A percentile compares a stretch with the other conserved stretches of the same genome.
Evolutionary conservation across 139 green algal genomes (phyloP).

Genomic region (Coelastrella sp.): DNA sequence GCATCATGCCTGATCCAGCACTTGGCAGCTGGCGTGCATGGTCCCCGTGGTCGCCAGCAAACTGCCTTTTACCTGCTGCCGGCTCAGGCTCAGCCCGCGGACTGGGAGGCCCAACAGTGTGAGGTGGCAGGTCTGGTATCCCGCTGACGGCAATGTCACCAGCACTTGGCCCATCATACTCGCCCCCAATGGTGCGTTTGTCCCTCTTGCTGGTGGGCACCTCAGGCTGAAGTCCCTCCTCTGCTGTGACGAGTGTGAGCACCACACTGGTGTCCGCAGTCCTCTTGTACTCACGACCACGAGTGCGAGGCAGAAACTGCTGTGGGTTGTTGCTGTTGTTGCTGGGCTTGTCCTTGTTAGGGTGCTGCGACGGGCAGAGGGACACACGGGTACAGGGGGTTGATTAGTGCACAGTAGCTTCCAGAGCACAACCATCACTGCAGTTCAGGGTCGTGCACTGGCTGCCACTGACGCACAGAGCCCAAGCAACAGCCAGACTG

Average conservation of each 20-base stretch:
- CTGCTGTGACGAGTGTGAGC: slow-evolving; percentile 16
- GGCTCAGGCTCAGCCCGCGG: neutral
- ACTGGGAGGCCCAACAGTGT: neutral
- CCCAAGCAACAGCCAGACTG: too few relatives aligned
- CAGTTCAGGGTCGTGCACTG: neutral
- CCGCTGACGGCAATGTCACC: neutral
- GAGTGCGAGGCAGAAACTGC: slow-evolving; percentile 1
- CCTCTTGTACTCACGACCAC: slow-evolving; percentile 41
- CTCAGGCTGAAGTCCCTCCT: neutral
- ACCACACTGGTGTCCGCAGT: slow-evolving; percentile 15
- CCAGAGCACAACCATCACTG: neutral
- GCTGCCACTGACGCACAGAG: too few relatives aligned
- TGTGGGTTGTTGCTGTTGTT: slow-evolving; percentile 2
- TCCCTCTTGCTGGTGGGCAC: neutral
- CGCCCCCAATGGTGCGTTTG: neutral
- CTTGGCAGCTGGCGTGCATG: neutral
- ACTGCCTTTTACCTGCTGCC: neutral
- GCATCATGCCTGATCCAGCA: neutral
- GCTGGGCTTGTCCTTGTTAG: slow-evolving; percentile 14
- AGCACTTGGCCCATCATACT: slow-evolving; percentile 28
- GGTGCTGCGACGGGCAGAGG: neutral
- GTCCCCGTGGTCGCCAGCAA: neutral
- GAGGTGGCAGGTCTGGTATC: slow-evolving; percentile 15
- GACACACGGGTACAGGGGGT: neutral
- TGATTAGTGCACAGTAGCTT: neutral